phyloP scores from a whole-genome alignment of 1,284 basidiomycete genomes.

The Heterobasidion parviporum region DNA sequence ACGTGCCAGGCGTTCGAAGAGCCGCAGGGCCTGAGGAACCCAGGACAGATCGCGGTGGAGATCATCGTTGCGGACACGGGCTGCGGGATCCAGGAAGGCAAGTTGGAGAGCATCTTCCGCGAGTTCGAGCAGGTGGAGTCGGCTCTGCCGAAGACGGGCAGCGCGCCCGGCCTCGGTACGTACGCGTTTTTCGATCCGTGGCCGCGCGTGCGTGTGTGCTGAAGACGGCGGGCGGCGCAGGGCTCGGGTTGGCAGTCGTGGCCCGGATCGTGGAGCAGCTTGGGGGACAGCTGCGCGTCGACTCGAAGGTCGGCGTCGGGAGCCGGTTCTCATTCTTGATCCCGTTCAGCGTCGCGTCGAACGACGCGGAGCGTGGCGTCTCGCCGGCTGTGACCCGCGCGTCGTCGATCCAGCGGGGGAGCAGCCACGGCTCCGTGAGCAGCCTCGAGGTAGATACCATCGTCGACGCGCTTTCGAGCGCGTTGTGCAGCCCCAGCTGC shows the following conservation, averaged over 20 bases:
- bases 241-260: conserved; percentile 75
- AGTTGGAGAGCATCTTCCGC: conserved; percentile 78
- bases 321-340: conserved; percentile 69
- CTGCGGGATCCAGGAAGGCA: conserved; percentile 64
- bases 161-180: conserved; percentile 44
- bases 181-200: background rate
- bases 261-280: conserved; percentile 80
- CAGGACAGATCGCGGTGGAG: conserved; percentile 53
- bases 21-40: conserved; percentile 38
- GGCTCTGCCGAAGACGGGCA: conserved; percentile 25
- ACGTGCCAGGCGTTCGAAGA: conserved; percentile 49
- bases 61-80: conserved; percentile 75
- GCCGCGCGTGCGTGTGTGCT: too few relatives aligned
- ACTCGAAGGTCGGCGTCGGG: conserved; percentile 64
- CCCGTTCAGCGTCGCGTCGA: conserved; percentile 39
- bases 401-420: conserved; percentile 10
- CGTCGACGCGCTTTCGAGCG: conserved; percentile 54
- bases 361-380: conserved; percentile 5
- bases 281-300: conserved; percentile 73
- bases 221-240: conserved; percentile 19
- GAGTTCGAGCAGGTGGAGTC: conserved; percentile 83
- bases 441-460: conserved; percentile 51
- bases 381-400: conserved; percentile 10
- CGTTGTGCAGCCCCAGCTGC: conserved; percentile 18
- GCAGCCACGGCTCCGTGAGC: conserved; percentile 12